A percentile compares a stretch with the other conserved stretches of the same genome.
Conservation (phyloP, 192 early-diverging fungal genomes). For the Umbelopsis ramanniana region DNA sequence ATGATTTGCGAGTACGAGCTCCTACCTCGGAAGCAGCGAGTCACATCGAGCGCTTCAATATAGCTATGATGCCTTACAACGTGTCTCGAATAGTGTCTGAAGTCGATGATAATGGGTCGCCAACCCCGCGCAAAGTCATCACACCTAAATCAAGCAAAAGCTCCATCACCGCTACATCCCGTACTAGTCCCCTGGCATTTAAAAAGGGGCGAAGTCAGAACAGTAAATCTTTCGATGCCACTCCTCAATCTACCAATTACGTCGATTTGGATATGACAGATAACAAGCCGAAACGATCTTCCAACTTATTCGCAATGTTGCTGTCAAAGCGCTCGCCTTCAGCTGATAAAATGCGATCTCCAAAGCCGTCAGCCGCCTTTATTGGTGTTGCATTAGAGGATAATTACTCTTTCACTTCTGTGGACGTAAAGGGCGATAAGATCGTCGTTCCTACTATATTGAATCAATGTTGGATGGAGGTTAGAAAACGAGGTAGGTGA, state of each 20-base stretch:
- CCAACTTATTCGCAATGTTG: conserved; percentile 1
- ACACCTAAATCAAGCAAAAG: conserved; percentile 15
- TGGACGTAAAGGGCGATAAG: conserved; percentile 4
- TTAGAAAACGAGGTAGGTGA: conserved; percentile 12
- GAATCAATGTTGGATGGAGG: conserved; percentile 17
- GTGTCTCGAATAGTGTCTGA: conserved; percentile 13
- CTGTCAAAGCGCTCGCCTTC: conserved; percentile 4
- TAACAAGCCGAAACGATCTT: neutral
- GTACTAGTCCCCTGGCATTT: conserved; percentile 8
- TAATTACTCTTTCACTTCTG: neutral
- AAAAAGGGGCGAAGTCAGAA: conserved; percentile 9
- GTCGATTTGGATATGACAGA: neutral
- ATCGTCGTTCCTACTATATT: conserved; percentile 12
- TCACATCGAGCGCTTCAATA: conserved; percentile 11
- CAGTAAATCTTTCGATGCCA: conserved; percentile 12
- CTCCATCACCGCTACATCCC: conserved; percentile 7
- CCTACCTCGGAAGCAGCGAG: conserved; percentile 1
- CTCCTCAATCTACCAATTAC: neutral
- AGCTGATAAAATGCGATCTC: neutral
- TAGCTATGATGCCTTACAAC: conserved; percentile 12
- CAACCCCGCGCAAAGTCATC: neutral
- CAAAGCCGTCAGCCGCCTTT: neutral
- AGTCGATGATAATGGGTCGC: neutral
- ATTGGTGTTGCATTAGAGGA: conserved; percentile 13
- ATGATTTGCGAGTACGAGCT: conserved; percentile 2